Percentiles rank a stretch among this genome's conserved stretches.
phyloP scores from a whole-genome alignment of 495 filamentous ascomycete genomes.

The Neurospora discreta region DNA sequence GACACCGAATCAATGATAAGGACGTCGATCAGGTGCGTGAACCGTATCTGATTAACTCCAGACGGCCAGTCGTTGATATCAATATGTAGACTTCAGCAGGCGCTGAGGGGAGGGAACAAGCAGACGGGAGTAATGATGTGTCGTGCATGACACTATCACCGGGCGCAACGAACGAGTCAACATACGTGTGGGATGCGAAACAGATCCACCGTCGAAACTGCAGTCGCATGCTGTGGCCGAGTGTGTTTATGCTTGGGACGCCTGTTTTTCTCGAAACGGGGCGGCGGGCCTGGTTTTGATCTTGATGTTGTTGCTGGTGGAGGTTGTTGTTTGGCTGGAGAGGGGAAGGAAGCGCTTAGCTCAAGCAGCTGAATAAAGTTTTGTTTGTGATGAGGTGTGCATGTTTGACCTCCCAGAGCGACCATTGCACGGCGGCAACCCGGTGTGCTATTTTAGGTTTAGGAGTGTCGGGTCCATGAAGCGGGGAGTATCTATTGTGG shows the following conservation, averaged over 20 bases:
- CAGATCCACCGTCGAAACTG: slow-evolving; percentile 8
- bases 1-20: too few species aligned
- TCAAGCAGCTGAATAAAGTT: not conserved
- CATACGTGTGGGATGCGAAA: not conserved
- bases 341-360: not conserved
- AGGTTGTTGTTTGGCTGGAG: slow-evolving; percentile 12
- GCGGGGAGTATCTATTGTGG: not conserved
- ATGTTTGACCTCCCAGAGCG: slow-evolving; percentile 14
- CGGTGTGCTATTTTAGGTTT: slow-evolving; percentile 13
- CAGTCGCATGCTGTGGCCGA: not conserved
- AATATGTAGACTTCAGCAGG: not conserved
- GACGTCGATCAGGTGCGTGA: too few species aligned
- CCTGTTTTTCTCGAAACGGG: not conserved
- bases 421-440: slow-evolving; percentile 3
- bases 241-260: not conserved
- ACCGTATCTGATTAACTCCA: not conserved
- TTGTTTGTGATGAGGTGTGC: not conserved
- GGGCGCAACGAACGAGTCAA: not conserved
- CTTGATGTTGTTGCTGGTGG: slow-evolving; percentile 8
- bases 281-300: not conserved
- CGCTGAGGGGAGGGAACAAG: not conserved
- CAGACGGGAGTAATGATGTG: not conserved
- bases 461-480: not conserved
- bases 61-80: not conserved
- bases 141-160: not conserved